phyloP scores from a whole-genome alignment of 2,329 filamentous ascomycete genomes.

The Trichoderma sp. region DNA sequence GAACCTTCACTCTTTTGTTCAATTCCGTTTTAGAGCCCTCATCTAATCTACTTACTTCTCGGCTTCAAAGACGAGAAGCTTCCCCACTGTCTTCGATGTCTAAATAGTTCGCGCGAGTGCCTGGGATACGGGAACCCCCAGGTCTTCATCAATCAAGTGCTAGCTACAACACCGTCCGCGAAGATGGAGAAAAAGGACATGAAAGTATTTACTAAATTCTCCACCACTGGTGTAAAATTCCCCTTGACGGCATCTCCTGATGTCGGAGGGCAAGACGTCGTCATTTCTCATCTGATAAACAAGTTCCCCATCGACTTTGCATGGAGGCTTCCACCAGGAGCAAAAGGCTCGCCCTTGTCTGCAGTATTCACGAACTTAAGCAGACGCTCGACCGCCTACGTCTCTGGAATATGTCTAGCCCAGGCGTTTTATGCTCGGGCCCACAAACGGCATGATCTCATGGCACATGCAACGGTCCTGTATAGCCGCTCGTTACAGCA shows the following conservation, averaged over 20 bases:
- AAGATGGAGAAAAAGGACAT: neutral
- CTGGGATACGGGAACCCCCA: neutral
- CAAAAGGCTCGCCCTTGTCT: neutral
- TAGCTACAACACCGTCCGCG: neutral
- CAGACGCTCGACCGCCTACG: neutral
- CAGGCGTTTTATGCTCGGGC: neutral
- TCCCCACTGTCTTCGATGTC: neutral
- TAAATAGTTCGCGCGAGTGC: neutral
- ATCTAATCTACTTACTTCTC: neutral
- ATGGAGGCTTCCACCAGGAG: neutral
- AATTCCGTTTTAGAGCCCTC: neutral
- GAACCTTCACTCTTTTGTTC: neutral
- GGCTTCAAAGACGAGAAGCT: neutral
- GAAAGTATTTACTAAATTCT: neutral
- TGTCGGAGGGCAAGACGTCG: neutral
- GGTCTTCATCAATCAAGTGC: neutral
- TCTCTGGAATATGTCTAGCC: neutral
- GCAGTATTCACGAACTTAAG: neutral
- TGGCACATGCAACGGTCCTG: neutral
- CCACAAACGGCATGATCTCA: neutral
- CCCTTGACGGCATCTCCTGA: neutral
- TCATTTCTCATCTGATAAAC: neutral
- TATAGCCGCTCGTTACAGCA: neutral
- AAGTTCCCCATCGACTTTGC: conserved; percentile 3
- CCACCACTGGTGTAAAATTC: neutral